Base-by-base conservation (phyloP, 768 basidiomycete genomes). In the Kwoniella sp. region DNA sequence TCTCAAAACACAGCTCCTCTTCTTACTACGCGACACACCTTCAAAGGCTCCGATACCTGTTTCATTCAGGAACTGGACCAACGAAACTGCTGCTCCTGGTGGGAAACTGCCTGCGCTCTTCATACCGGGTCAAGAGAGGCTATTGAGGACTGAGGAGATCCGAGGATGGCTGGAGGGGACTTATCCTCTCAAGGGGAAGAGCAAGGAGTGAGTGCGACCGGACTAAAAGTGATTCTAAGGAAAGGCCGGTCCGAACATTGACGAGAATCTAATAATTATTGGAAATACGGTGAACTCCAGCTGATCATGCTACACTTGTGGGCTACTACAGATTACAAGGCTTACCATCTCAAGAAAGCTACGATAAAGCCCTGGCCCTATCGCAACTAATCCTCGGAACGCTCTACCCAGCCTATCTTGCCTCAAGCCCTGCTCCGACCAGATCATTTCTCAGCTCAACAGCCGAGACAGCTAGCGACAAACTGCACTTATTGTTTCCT, bases 1-100 rank as follows among this genome's bases (percentile, higher is more conserved):
- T 8, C 61, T 78, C 9, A 61, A 74, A 7, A 58, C 66, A 7
- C 76, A 78, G 54, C 70, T 78, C 1, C 54, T 78, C 29, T 72
- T 78, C 64, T 58, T 75, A 12, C 65, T 75, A 15, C 65, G 73
- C 15, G 63, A 65, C 26, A 59, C 67, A 4, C 48, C 65, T 2
- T 54, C 69, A 7, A 17, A 26, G 11, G 69, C 69, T 0, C 52
- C 58, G 11, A 45, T 45, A 45, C 54, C 52, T 11, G 71, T 75
- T n/a, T 12, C 34, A 2, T 77, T 77, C 58, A 41, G 60, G 57
- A 55, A 60, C 13, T 77, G 73, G 73, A 17, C 61, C 9, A 70
- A 72, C 52, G 68, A 65, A 29, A 22, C 17, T 23, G 59, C 73
- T 0, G 75, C 73, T 20, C 75, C 71, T 0, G 65, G 61, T 28